These are phyloP conservation scores for Moringa oleifera DNA, from an alignment of 345 rosid species.

Conservation along the genomic window DNA sequence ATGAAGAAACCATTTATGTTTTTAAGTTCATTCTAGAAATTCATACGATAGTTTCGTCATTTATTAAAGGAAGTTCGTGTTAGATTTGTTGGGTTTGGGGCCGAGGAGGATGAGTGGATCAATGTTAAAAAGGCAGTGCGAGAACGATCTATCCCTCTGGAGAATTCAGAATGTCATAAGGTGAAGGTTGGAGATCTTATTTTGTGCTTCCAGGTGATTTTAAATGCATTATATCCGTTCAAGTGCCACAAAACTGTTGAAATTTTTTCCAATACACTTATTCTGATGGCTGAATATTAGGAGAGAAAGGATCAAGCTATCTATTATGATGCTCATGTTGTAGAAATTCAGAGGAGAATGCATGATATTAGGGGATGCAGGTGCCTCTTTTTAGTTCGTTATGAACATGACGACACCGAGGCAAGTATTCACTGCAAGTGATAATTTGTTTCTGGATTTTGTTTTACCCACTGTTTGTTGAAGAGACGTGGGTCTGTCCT, in stretches of 20 bases:
- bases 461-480: background rate
- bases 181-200: constrained; percentile 53
- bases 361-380: constrained; percentile 77
- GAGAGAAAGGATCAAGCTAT: constrained; percentile 61
- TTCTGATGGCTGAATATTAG: constrained; percentile 20
- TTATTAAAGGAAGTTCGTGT: constrained; percentile 62
- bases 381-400: constrained; percentile 48
- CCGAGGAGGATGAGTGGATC: constrained; percentile 73
- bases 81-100: constrained; percentile 70
- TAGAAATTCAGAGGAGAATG: constrained; percentile 44
- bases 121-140: constrained; percentile 47
- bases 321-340: constrained; percentile 53
- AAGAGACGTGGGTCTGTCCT: background rate
- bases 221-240: background rate
- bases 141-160: constrained; percentile 53
- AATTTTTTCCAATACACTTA: background rate
- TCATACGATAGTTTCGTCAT: constrained; percentile 14
- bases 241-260: background rate
- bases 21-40: background rate
- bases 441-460: background rate
- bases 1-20: background rate
- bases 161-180: constrained; percentile 50
- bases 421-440: constrained; percentile 21
- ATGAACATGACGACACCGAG: constrained; percentile 49
- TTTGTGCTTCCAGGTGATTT: constrained; percentile 61